Evolutionary conservation across 768 basidiomycete species (phyloP), one percentile per base, ranked within the genome.

Genomic region (Dictyophora rubrovolvata): DNA sequence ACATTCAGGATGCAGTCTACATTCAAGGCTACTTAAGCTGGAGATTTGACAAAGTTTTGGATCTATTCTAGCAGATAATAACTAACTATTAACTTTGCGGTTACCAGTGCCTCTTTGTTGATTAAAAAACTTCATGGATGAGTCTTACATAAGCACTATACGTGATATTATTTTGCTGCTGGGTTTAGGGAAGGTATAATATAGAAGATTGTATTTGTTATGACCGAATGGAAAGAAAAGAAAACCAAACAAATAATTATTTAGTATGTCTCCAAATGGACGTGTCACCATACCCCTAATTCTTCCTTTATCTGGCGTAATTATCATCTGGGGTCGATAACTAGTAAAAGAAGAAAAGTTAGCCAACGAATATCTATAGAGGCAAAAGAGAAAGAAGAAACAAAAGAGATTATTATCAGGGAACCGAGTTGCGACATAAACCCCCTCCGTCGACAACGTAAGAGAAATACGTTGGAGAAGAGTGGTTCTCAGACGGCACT

Each of bases 401-500:
- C 2, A 18, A 51, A 51, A 34, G 20, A 34, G 16, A 20, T 22
- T 51, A 11, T n/a, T 23, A 21, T 59, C 57, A 59, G 57, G 50
- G 57, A 59, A 59, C 57, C 57, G 57, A 52, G 48, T 42, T 18
- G 33, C 57, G 57, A 53, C 57, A 59, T 59, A 16, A 35, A 59
- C 36, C 49, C 50, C 49, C 49, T 59, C 57, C 57, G 42, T 59
- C 49, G 37, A 51, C 57, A 59, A 51, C 16, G 36, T 18, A 34
- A 52, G 48, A n/a, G n/a, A n/a, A n/a, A n/a, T n/a, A 37, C 20
- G 36, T 56, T 22, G 57, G 57, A 59, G 50, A 59, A 53, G 49
- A 59, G 50, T 34, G 21, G 20, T 28, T 53, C 50, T 59, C 57
- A 59, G 57, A 59, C 57, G 57, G 57, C 57, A 59, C 57, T 59